phyloP scores from a whole-genome alignment of 2,329 filamentous ascomycete genomes.

The Pseudocercospora pini-densiflorae region DNA sequence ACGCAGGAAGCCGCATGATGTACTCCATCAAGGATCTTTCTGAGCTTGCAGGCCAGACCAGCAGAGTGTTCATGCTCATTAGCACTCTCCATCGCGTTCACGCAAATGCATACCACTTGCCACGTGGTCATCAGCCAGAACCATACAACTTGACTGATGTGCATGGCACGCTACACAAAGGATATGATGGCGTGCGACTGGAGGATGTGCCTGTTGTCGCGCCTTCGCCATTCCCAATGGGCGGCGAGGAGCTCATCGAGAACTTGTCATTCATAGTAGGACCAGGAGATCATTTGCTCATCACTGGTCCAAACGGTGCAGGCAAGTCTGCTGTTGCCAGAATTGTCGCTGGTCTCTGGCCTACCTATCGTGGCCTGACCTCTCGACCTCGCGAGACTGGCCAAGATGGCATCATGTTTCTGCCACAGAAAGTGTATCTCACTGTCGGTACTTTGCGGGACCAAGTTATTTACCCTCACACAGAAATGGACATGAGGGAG shows the following conservation, averaged over 20 bases:
- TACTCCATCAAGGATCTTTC: conserved; percentile 99
- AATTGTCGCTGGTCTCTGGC: conserved; percentile 91
- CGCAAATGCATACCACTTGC: conserved; percentile 81
- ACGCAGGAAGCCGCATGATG: conserved; percentile 98
- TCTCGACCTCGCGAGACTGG: conserved; percentile 76
- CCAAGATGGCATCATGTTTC: conserved; percentile 93
- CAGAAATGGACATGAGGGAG: conserved; percentile 89
- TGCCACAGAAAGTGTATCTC: conserved; percentile 91
- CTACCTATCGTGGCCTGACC: conserved; percentile 89
- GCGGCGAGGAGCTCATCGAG: conserved; percentile 89
- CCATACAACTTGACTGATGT: conserved; percentile 88
- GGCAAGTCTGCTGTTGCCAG: conserved; percentile 90
- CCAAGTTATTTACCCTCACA: conserved; percentile 97
- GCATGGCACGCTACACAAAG: conserved; percentile 90
- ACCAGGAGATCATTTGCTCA: conserved; percentile 88
- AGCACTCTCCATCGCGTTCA: conserved; percentile 93
- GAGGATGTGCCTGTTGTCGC: conserved; percentile 94
- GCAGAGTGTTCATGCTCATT: conserved; percentile 92
- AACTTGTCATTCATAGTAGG: conserved; percentile 87
- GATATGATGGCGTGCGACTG: conserved; percentile 90
- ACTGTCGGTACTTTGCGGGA: conserved; percentile 91
- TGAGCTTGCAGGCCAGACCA: conserved; percentile 94
- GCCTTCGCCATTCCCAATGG: conserved; percentile 83
- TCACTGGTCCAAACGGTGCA: conserved; percentile 92
- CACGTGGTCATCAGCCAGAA: conserved; percentile 70